Percentiles rank a stretch among this genome's conserved stretches.
phyloP scores from a whole-genome alignment of 495 filamentous ascomycete genomes.

The Achaetomiella virescens region DNA sequence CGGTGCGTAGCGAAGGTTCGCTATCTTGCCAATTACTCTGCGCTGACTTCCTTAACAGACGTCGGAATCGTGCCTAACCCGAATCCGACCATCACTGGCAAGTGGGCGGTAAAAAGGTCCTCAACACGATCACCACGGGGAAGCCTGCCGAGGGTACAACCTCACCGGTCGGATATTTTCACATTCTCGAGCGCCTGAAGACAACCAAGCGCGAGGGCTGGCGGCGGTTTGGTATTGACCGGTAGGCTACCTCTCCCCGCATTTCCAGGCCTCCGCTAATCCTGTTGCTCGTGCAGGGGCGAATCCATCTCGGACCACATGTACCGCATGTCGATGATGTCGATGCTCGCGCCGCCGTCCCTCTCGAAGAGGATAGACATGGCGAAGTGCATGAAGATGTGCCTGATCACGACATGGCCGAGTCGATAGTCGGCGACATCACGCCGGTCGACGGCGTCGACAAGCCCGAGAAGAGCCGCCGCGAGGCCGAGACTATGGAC shows the following conservation, averaged over 20 bases:
- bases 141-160: slow-evolving; percentile 52
- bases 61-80: slow-evolving; percentile 30
- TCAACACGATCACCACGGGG: slow-evolving; percentile 38
- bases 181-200: slow-evolving; percentile 87
- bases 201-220: slow-evolving; percentile 94
- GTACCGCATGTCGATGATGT: slow-evolving; percentile 98
- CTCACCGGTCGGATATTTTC: slow-evolving; percentile 86
- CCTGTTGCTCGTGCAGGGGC: slow-evolving; percentile 27
- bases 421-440: slow-evolving; percentile 90
- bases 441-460: slow-evolving; percentile 74
- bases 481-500: slow-evolving; percentile 84
- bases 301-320: slow-evolving; percentile 98
- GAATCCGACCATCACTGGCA: slow-evolving; percentile 30
- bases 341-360: slow-evolving; percentile 81
- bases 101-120: slow-evolving; percentile 47
- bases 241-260: slow-evolving; percentile 24
- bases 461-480: slow-evolving; percentile 73
- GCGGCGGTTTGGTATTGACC: slow-evolving; percentile 73
- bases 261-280: not conserved
- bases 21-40: not conserved
- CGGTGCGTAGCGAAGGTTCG: not conserved
- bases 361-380: slow-evolving; percentile 66
- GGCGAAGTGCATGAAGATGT: slow-evolving; percentile 83
- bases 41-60: slow-evolving; percentile 8
- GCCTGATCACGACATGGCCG: slow-evolving; percentile 97